Percentiles rank a stretch among this genome's conserved stretches.
phyloP scores from a whole-genome alignment of 352 stramenopile genomes.

The Phytophthora foliorum region DNA sequence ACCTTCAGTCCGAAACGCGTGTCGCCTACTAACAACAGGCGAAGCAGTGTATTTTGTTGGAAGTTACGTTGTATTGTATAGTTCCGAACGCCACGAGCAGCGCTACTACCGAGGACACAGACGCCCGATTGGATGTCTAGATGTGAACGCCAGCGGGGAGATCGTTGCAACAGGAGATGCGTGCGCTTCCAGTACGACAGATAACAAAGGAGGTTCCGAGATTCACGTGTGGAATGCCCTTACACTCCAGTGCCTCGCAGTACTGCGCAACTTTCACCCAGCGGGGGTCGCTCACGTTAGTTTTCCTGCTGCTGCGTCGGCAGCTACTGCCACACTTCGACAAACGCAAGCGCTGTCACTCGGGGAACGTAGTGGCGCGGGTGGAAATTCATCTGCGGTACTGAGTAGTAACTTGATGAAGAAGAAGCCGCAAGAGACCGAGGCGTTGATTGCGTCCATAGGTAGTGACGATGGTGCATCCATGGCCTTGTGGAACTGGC shows the following conservation, averaged over 20 bases:
- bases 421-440: constrained; percentile 65
- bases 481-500: constrained; percentile 89
- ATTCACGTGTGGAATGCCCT: constrained; percentile 80
- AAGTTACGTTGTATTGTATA: constrained; percentile 83
- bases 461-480: constrained; percentile 67
- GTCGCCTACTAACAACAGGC: constrained; percentile 57
- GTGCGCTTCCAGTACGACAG: constrained; percentile 12
- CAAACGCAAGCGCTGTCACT: constrained; percentile 40
- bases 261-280: constrained; percentile 73
- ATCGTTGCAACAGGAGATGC: constrained; percentile 72
- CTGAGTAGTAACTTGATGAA: constrained; percentile 61
- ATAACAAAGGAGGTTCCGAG: constrained; percentile 32
- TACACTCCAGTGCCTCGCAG: constrained; percentile 75
- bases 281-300: constrained; percentile 61
- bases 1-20: constrained; percentile 53
- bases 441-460: constrained; percentile 69
- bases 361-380: constrained; percentile 38
- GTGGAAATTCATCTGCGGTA: constrained; percentile 36
- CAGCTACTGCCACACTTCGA: constrained; percentile 50
- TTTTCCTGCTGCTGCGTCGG: constrained; percentile 63
- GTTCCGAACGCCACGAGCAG: constrained; percentile 61
- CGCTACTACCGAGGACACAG: constrained; percentile 79
- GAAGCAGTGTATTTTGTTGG: constrained; percentile 81
- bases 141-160: constrained; percentile 62
- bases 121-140: constrained; percentile 68